These are phyloP conservation scores for Nakazawaea ishiwadae DNA, from an alignment of 805 yeast species.

Conservation along the genomic window DNA sequence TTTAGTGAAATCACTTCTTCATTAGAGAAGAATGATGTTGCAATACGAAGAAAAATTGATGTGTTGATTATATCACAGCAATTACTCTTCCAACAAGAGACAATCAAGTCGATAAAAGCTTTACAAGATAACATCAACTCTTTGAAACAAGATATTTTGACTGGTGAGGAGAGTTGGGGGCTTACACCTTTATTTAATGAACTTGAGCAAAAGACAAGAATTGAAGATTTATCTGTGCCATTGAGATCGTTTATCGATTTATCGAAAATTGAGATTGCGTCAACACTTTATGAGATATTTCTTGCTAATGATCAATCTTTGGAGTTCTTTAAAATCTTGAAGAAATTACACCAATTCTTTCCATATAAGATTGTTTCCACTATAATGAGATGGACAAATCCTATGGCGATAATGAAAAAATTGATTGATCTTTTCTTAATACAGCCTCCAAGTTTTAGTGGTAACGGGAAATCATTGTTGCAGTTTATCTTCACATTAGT, in stretches of 20 bases:
- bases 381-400: conserved; percentile 79
- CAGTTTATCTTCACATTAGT: conserved; percentile 73
- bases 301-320: conserved; percentile 78
- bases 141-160: conserved; percentile 22
- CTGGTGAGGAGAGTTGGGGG: conserved; percentile 38
- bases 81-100: conserved; percentile 63
- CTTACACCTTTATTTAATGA: conserved; percentile 60
- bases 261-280: conserved; percentile 78
- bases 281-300: conserved; percentile 76
- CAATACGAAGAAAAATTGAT: conserved; percentile 58
- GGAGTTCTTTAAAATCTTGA: conserved; percentile 67
- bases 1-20: conserved; percentile 31
- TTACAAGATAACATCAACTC: conserved; percentile 39
- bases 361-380: conserved; percentile 79
- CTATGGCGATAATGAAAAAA: conserved; percentile 75
- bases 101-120: conserved; percentile 23
- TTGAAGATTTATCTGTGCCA: conserved; percentile 60
- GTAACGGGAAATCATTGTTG: conserved; percentile 50
- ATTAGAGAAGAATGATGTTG: conserved; percentile 49
- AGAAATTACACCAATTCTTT: conserved; percentile 67
- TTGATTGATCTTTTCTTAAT: conserved; percentile 79
- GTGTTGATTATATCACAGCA: conserved; percentile 52
- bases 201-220: conserved; percentile 47
- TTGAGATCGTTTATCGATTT: conserved; percentile 71
- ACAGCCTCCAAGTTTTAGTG: conserved; percentile 52